These are phyloP conservation scores for Pseudocercospora fijiensis DNA, from an alignment of 2,329 filamentous ascomycete genomes.

Conservation along the genomic window DNA sequence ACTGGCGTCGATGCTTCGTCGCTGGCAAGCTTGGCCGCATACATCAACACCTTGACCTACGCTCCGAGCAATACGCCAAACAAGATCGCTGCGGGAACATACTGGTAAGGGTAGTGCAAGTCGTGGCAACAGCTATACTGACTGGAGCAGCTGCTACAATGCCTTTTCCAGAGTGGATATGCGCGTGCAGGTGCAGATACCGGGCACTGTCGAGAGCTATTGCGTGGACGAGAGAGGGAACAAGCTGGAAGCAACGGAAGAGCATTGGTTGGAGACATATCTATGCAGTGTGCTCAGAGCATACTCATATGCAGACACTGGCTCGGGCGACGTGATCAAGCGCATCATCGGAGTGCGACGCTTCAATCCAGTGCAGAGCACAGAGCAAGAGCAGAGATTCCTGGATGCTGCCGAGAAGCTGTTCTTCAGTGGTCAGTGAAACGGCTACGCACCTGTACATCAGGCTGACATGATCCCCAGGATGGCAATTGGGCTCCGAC, in stretches of 20 bases:
- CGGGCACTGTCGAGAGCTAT: slow-evolving; percentile 93
- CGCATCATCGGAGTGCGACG: slow-evolving; percentile 96
- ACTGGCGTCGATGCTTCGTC: slow-evolving; percentile 96
- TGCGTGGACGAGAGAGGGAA: slow-evolving; percentile 96
- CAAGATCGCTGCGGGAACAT: slow-evolving; percentile 91
- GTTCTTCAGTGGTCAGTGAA: slow-evolving; percentile 78
- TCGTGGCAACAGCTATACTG: slow-evolving; percentile 7
- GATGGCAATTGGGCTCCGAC: slow-evolving; percentile 93
- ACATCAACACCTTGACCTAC: slow-evolving; percentile 97
- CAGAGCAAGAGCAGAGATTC: slow-evolving; percentile 97
- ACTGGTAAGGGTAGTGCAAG: slow-evolving; percentile 65
- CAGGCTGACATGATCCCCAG: slow-evolving; percentile 45
- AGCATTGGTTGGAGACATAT: slow-evolving; percentile 96
- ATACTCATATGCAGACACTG: slow-evolving; percentile 95
- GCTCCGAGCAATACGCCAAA: slow-evolving; percentile 77
- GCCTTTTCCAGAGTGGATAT: slow-evolving; percentile 97
- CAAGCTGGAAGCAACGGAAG: slow-evolving; percentile 88
- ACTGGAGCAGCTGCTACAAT: slow-evolving; percentile 78
- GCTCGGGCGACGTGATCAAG: slow-evolving; percentile 88
- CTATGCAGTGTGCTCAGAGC: slow-evolving; percentile 90
- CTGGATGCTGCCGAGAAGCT: slow-evolving; percentile 89
- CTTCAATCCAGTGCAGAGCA: slow-evolving; percentile 97
- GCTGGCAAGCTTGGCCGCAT: slow-evolving; percentile 92
- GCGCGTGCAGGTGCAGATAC: slow-evolving; percentile 97
- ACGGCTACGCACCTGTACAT: background rate